Percentiles rank a stretch among this genome's conserved stretches.
phyloP scores from a whole-genome alignment of 495 filamentous ascomycete genomes.

The Lophiostoma macrostomum region DNA sequence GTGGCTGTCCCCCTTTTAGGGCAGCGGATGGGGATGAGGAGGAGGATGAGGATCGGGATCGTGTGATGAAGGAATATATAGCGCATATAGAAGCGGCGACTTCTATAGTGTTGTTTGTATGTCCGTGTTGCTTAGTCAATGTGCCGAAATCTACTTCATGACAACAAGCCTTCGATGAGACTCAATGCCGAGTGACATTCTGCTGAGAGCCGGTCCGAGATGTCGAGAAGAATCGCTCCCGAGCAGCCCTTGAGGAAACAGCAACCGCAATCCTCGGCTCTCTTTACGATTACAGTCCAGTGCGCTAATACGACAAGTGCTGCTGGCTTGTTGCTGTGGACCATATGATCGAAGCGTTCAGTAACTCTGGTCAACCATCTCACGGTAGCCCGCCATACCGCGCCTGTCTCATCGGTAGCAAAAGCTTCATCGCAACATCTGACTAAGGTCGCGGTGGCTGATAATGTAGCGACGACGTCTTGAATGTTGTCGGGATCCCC shows the following conservation, averaged over 20 bases:
- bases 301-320: constrained; percentile 26
- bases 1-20: too few relatives aligned
- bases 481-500: constrained; percentile 24
- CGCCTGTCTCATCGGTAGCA: constrained; percentile 15
- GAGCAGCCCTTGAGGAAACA: constrained; percentile 23
- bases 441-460: constrained; percentile 31
- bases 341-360: constrained; percentile 24
- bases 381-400: constrained; percentile 24
- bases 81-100: too few relatives aligned
- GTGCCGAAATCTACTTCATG: too few relatives aligned
- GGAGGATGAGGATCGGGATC: too few relatives aligned
- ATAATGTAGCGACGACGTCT: constrained; percentile 31
- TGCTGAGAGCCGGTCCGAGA: not conserved
- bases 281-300: constrained; percentile 25
- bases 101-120: too few relatives aligned
- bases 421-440: constrained; percentile 28
- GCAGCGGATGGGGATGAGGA: too few relatives aligned
- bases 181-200: not conserved
- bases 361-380: constrained; percentile 29
- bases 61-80: too few relatives aligned
- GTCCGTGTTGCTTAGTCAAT: too few relatives aligned
- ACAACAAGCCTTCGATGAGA: not conserved
- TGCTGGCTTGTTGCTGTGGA: not conserved
- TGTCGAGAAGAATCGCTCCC: not conserved
- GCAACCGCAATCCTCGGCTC: constrained; percentile 23